These are phyloP conservation scores for Auriscalpium orientale DNA, from an alignment of 768 basidiomycete species.

Conservation along the genomic window DNA sequence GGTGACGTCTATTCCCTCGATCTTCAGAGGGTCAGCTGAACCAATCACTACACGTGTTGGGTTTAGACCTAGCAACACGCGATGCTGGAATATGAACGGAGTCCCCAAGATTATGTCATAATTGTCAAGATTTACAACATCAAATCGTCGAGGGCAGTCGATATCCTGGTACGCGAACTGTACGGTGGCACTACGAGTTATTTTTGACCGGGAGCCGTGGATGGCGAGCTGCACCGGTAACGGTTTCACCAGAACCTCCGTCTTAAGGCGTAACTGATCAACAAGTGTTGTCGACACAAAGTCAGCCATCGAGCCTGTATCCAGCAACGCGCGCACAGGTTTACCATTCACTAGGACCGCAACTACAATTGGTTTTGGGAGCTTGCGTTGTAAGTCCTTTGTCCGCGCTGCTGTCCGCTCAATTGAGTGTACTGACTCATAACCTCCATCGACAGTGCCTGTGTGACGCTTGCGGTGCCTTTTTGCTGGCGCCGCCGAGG, in stretches of 20 bases:
- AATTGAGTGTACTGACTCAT: background rate
- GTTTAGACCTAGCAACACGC: background rate
- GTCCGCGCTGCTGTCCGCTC: background rate
- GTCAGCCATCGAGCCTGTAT: slow-evolving; percentile 24
- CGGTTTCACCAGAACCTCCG: slow-evolving; percentile 22
- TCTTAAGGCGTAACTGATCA: slow-evolving; percentile 21
- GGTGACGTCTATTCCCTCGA: background rate
- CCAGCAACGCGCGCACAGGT: slow-evolving; percentile 12
- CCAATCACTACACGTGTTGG: background rate
- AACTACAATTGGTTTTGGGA: slow-evolving; percentile 11
- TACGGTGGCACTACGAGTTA: slow-evolving; percentile 23
- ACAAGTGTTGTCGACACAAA: slow-evolving; percentile 25
- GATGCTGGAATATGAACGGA: slow-evolving; percentile 24
- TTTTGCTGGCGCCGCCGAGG: too few species aligned
- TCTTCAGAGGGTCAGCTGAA: background rate
- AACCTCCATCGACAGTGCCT: too few species aligned
- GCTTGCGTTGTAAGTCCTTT: background rate
- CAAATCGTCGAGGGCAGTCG: slow-evolving; percentile 17
- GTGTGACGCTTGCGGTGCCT: too few species aligned
- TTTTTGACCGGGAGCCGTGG: slow-evolving; percentile 31
- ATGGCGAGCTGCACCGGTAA: slow-evolving; percentile 32
- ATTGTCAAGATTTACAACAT: slow-evolving; percentile 20
- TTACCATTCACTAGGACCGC: slow-evolving; percentile 15
- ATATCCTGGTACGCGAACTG: slow-evolving; percentile 30
- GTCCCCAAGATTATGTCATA: slow-evolving; percentile 27